phyloP scores from a whole-genome alignment of 257 asterid species.

The Rubia yunnanensis region DNA sequence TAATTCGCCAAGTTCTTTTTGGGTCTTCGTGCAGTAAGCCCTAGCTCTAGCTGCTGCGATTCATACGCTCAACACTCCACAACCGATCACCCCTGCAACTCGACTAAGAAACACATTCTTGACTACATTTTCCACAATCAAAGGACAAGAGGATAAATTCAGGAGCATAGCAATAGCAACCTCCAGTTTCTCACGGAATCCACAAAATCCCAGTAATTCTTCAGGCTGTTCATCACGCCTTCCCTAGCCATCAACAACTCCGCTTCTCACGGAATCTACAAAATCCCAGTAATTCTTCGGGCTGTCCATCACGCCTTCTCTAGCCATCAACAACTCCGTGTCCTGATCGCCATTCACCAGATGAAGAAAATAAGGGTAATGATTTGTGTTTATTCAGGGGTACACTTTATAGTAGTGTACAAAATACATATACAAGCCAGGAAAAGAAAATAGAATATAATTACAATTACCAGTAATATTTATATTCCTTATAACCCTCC shows the following conservation, averaged over 20 bases:
- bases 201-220: constrained; percentile 66
- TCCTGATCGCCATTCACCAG: constrained; percentile 41
- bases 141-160: constrained; percentile 44
- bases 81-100: constrained; percentile 34
- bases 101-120: constrained; percentile 44
- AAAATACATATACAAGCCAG: too few species aligned
- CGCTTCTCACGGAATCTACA: constrained; percentile 22
- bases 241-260: constrained; percentile 55
- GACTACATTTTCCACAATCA: constrained; percentile 48
- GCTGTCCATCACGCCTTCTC: constrained; percentile 64
- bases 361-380: too few species aligned
- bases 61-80: constrained; percentile 50
- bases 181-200: constrained; percentile 34
- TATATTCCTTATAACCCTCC: too few species aligned
- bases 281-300: constrained; percentile 64
- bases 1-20: constrained; percentile 68
- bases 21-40: constrained; percentile 40
- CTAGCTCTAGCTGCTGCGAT: constrained; percentile 59
- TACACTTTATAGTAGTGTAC: too few species aligned
- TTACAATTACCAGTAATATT: too few species aligned
- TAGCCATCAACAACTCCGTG: constrained; percentile 46
- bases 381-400: too few species aligned
- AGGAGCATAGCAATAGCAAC: constrained; percentile 54
- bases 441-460: too few species aligned
- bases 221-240: constrained; percentile 57